Conservation (phyloP, 2,329 filamentous ascomycete genomes). For the Claviceps sp. region DNA sequence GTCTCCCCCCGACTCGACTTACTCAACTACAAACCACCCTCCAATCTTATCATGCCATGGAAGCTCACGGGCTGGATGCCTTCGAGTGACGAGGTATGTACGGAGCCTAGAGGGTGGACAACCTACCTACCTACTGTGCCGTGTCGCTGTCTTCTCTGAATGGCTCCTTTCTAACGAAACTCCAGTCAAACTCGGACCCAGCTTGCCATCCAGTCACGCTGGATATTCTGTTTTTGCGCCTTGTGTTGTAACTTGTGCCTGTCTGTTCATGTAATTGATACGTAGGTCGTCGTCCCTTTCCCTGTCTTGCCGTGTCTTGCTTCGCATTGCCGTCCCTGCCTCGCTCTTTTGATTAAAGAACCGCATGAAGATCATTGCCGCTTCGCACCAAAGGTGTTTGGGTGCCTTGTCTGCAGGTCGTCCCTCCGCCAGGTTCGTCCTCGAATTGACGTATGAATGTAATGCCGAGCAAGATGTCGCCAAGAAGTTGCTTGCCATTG, state of each 20-base stretch:
- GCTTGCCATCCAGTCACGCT: neutral
- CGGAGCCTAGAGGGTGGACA: slow-evolving; percentile 3
- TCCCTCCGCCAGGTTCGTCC: neutral
- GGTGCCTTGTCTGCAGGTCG: neutral
- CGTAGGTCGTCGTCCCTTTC: no score
- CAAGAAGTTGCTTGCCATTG: neutral
- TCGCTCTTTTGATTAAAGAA: neutral
- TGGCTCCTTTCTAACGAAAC: neutral
- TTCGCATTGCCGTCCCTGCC: neutral
- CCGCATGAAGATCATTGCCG: neutral
- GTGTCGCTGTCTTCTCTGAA: slow-evolving; percentile 2
- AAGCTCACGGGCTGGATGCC: slow-evolving; percentile 4
- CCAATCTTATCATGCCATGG: slow-evolving; percentile 4
- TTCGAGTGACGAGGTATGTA: neutral
- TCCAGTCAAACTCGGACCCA: slow-evolving; percentile 3
- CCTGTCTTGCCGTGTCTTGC: neutral
- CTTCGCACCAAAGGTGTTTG: neutral
- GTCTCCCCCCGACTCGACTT: neutral
- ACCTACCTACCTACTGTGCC: neutral
- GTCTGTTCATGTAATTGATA: no score
- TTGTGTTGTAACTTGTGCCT: no score
- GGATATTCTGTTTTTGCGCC: no score
- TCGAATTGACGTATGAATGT: neutral
- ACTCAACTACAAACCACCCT: slow-evolving; percentile 2
- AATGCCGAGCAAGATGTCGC: no score